Base-by-base conservation (phyloP, 208 protist species). In the Crithidia bombi region DNA sequence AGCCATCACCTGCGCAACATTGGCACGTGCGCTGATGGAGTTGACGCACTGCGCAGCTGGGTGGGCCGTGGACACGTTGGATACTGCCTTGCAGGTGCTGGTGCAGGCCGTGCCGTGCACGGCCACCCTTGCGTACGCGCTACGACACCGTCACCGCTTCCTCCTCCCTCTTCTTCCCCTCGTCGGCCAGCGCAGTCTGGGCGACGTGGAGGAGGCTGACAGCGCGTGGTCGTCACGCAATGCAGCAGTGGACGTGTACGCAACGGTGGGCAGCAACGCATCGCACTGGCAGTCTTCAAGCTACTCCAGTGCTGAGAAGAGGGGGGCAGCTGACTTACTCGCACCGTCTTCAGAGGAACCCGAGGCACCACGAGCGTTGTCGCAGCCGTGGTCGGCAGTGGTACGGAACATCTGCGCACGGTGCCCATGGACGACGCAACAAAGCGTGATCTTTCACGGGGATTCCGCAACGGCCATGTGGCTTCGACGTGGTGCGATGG, bases 61-160 rank as follows among this genome's bases (percentile, higher is more conserved):
- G 12, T 39, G 32, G n/a, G 33, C 6, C 1, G 39, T 38, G 23
- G 39, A 17, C 25, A 35, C 15, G 4, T 19, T 30, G 19, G 38
- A 50, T 15, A 19, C 1, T 25, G 38, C 41, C 4, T 50, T 74
- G 28, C 19, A 52, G 0, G 32, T 10, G 21, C 41, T 75, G 0
- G 47, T 75, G n/a, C 50, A 30, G 19, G 32, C 51, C 15, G 49
- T 33, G 5, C 69, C 69, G 15, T 41, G 52, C 3, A 32, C 21
- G 15, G 61, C 51, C 19, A n/a, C 61, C 2, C 43, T 75, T 5
- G 61, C 51, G 10, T 75, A 75, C 62, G 61, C 52, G 4, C 19
- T 75, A 14, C 59, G 51, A 43, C 43, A 57, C 33, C 59, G 11
- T 14, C 58, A 61, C 39, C 4, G 47, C 17, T 32, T 10, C 5